These are phyloP conservation scores for baker's yeast (Saccharomyces cerevisiae) DNA, from an alignment of 805 yeast genomes.

Conservation along the genomic window DNA sequence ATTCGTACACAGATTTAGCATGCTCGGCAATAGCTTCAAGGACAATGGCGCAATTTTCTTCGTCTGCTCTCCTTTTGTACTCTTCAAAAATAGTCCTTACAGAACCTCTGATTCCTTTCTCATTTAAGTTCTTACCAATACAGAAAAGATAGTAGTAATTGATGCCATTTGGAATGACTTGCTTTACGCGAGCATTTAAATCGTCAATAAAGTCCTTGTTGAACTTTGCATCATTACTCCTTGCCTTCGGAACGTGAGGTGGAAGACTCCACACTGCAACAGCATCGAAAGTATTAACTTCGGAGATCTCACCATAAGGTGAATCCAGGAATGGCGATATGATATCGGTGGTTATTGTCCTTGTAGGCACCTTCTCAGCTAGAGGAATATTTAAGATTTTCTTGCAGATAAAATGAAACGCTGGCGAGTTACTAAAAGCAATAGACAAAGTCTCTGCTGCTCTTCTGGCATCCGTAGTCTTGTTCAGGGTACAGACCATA, in stretches of 20 bases:
- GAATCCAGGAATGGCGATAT: slow-evolving; percentile 21
- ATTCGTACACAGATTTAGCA: slow-evolving; percentile 30
- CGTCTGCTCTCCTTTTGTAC: slow-evolving; percentile 27
- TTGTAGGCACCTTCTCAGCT: slow-evolving; percentile 15
- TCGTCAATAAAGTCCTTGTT: slow-evolving; percentile 25
- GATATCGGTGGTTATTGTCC: slow-evolving; percentile 19
- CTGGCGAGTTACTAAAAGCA: slow-evolving; percentile 24
- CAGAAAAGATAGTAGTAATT: slow-evolving; percentile 28
- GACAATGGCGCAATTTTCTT: slow-evolving; percentile 25
- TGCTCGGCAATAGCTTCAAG: slow-evolving; percentile 29
- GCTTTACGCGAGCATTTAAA: slow-evolving; percentile 12
- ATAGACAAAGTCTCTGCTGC: slow-evolving; percentile 21
- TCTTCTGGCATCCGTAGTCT: slow-evolving; percentile 14
- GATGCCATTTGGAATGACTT: slow-evolving; percentile 22
- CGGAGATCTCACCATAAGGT: slow-evolving; percentile 26
- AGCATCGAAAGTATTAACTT: slow-evolving; percentile 29
- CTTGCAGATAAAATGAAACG: slow-evolving; percentile 24
- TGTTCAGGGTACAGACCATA: slow-evolving; percentile 6
- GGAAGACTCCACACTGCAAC: slow-evolving; percentile 28
- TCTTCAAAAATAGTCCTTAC: slow-evolving; percentile 27
- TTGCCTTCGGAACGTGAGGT: slow-evolving; percentile 15
- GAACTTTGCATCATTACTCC: slow-evolving; percentile 24
- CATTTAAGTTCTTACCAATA: slow-evolving; percentile 27
- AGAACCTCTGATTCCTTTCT: slow-evolving; percentile 24
- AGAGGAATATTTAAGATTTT: slow-evolving; percentile 25